Evolutionary conservation across 352 stramenopile species (phyloP), one percentile per base, ranked within the genome.

Genomic region (Globisporangium middletonii): DNA sequence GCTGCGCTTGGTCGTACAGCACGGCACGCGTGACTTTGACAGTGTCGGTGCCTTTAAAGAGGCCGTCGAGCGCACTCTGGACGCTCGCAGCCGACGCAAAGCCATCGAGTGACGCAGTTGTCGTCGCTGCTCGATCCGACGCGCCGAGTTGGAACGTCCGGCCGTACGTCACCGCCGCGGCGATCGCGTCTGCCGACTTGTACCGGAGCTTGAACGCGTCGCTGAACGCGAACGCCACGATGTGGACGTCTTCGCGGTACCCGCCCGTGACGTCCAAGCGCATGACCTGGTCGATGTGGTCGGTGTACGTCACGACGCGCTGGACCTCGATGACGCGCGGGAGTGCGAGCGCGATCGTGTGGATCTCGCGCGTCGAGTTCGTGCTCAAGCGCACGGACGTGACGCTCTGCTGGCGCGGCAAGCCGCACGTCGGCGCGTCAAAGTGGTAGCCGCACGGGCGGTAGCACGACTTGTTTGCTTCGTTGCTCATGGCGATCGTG

Each of bases 401-500:
- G 12, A 88, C 79, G 18, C 78, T 88, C 28, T 90, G 74, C n/a
- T 86, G 74, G 2, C 83, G 69, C 4, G 83, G 83, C 3, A 92
- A 56, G 0, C 83, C 83, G 46, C 83, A 92, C 2, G 50, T 59
- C 0, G 54, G 41, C 5, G 64, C 45, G 38, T 90, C 79, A 43
- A 88, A 81, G 1, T 72, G 76, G 33, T 85, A 89, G 0, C 83
- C 83, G 16, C 83, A 92, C n/a, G 65, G 53, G 16, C 83, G 79
- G 54, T 92, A 92, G 56, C 83, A 92, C 0, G 64, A 59, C 2
- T 63, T 59, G 11, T 86, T 73, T 3, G 64, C 74, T 57, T 92
- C 79, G 46, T 90, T 92, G 50, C 76, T 89, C 68, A 92, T 88
- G 2, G 79, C 75, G 30, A 92, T 74, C 1, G 79, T 90, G 12